A percentile compares a stretch with the other conserved stretches of the same genome.
phyloP scores from a whole-genome alignment of 148 eudicot species.

The Chenopodium suecicum region DNA sequence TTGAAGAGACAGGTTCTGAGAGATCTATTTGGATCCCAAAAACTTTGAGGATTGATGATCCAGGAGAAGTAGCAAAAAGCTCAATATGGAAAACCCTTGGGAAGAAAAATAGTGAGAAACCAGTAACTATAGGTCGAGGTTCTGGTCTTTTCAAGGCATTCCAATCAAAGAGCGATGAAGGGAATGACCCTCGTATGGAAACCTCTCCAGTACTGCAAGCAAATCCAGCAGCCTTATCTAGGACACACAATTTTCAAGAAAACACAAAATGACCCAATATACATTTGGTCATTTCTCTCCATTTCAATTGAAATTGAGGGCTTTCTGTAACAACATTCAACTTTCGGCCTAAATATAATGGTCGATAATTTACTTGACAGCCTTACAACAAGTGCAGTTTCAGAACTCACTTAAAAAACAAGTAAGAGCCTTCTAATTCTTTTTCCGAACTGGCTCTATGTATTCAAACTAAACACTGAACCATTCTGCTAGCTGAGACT shows the following conservation, averaged over 20 bases:
- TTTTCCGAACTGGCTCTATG: neutral
- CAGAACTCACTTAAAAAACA: neutral
- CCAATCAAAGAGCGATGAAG: constrained; percentile 39
- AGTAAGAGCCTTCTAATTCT: neutral
- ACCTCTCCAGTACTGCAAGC: constrained; percentile 48
- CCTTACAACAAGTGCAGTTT: neutral
- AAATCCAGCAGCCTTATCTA: constrained; percentile 70
- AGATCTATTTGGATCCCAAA: constrained; percentile 55
- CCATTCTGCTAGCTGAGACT: neutral
- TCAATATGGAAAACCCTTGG: constrained; percentile 65
- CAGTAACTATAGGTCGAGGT: constrained; percentile 29
- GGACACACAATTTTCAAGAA: constrained; percentile 64
- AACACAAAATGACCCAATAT: constrained; percentile 23
- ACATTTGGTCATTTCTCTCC: neutral
- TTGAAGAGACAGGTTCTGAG: constrained; percentile 26
- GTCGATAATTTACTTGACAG: neutral
- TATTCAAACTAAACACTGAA: neutral
- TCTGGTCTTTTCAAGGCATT: constrained; percentile 48
- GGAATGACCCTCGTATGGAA: constrained; percentile 16
- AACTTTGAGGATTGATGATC: constrained; percentile 64
- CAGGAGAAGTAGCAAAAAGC: constrained; percentile 64
- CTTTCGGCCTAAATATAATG: neutral
- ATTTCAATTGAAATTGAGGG: neutral
- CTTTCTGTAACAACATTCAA: neutral
- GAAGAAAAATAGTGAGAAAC: constrained; percentile 41